Conservation (phyloP, 2,329 filamentous ascomycete species). For the Monosporascus sp. region DNA sequence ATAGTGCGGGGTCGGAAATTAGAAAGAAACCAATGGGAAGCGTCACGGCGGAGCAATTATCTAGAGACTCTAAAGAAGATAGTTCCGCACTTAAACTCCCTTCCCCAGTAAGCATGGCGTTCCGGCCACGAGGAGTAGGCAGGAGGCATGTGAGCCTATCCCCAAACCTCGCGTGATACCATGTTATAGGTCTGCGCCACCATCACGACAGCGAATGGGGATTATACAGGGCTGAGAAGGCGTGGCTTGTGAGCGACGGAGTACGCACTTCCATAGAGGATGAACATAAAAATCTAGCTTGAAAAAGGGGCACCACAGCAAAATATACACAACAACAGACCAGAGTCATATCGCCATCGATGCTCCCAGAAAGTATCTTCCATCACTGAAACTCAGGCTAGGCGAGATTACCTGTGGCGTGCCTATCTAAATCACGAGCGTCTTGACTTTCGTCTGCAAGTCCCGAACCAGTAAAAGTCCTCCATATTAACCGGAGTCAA, state of each 20-base stretch:
- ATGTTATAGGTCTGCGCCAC: too few relatives aligned
- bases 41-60: neutral
- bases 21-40: conserved; percentile 1
- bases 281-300: too few relatives aligned
- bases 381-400: neutral
- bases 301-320: too few relatives aligned
- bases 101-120: too few relatives aligned
- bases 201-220: too few relatives aligned
- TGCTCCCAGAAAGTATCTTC: neutral
- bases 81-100: neutral
- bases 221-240: too few relatives aligned
- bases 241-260: too few relatives aligned
- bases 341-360: conserved; percentile 2
- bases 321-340: neutral
- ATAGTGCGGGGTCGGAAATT: conserved; percentile 10
- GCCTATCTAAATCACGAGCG: conserved; percentile 1
- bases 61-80: neutral
- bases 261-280: too few relatives aligned
- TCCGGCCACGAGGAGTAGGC: too few relatives aligned
- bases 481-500: conserved; percentile 26
- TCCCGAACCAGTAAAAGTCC: conserved; percentile 18
- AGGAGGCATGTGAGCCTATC: too few relatives aligned
- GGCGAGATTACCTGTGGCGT: neutral
- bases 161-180: too few relatives aligned
- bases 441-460: conserved; percentile 8